Evolutionary conservation across 108 stramenopile genomes (phyloP).

Genomic region (Skeletonema potamos): DNA sequence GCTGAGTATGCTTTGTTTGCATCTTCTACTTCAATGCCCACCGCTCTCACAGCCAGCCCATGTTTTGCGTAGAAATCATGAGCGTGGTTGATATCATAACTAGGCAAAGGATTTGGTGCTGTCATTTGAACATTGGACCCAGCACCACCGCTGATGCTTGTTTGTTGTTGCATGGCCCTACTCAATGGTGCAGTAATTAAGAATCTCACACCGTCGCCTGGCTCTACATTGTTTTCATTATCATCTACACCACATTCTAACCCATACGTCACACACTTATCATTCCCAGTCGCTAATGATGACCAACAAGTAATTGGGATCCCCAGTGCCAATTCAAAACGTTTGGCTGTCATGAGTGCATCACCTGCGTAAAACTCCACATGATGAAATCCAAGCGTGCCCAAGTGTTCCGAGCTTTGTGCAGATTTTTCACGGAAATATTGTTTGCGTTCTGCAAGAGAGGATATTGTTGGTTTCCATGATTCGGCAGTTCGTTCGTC

Average conservation of each 20-base stretch:
- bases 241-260: constrained; percentile 41
- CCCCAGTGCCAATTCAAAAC: constrained; percentile 51
- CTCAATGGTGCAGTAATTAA: constrained; percentile 38
- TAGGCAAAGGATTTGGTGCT: constrained; percentile 51
- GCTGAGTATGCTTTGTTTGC: constrained; percentile 40
- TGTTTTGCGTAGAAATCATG: constrained; percentile 56
- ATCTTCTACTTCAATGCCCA: constrained; percentile 50
- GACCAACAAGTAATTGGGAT: constrained; percentile 56
- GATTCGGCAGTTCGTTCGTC: background rate
- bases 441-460: constrained; percentile 26
- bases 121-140: constrained; percentile 29
- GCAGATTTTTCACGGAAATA: constrained; percentile 9
- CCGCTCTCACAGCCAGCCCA: constrained; percentile 59
- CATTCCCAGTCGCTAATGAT: constrained; percentile 59
- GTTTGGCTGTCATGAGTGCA: constrained; percentile 46
- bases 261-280: constrained; percentile 59
- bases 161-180: background rate
- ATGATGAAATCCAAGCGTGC: constrained; percentile 61
- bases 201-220: constrained; percentile 35
- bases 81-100: constrained; percentile 32
- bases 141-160: background rate
- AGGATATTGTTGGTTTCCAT: constrained; percentile 26
- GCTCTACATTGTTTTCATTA: constrained; percentile 4
- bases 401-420: constrained; percentile 40
- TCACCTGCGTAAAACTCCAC: constrained; percentile 69